These are phyloP conservation scores for Bryum argenteum DNA, from an alignment of 225 moss, liverwort and hornwort genomes.

Conservation along the genomic window DNA sequence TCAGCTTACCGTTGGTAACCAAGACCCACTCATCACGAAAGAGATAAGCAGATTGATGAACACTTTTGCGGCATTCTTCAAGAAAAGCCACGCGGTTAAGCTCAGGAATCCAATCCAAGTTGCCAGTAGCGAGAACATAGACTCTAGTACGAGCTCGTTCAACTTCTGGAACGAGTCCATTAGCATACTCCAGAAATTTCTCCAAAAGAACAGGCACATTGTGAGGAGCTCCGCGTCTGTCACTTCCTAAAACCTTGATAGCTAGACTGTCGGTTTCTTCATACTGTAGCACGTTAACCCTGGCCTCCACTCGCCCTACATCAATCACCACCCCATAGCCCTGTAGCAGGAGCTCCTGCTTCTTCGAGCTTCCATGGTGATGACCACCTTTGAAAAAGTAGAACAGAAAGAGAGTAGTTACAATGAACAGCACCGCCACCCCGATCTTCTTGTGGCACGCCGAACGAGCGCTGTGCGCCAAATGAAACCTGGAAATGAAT, in stretches of 20 bases:
- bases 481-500: constrained; percentile 8
- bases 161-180: constrained; percentile 26
- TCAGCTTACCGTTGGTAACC: constrained; percentile 46
- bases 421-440: constrained; percentile 2
- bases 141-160: constrained; percentile 33
- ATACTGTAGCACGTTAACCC: constrained; percentile 36
- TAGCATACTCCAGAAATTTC: constrained; percentile 32
- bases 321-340: constrained; percentile 47
- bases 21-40: constrained; percentile 50
- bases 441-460: constrained; percentile 29
- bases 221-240: constrained; percentile 13
- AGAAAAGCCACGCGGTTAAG: constrained; percentile 27
- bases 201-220: constrained; percentile 21
- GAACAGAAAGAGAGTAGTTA: constrained; percentile 23
- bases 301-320: constrained; percentile 31
- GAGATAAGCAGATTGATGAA: constrained; percentile 30
- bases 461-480: not conserved
- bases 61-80: constrained; percentile 26
- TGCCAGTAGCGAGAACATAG: constrained; percentile 36
- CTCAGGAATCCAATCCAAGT: constrained; percentile 32
- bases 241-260: constrained; percentile 26
- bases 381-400: constrained; percentile 19
- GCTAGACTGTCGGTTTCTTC: not conserved
- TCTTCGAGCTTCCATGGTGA: not conserved
- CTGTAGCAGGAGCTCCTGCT: not conserved